Evolutionary conservation across 2,329 filamentous ascomycete genomes (phyloP).

Genomic region (Pestalotiopsis sp.): DNA sequence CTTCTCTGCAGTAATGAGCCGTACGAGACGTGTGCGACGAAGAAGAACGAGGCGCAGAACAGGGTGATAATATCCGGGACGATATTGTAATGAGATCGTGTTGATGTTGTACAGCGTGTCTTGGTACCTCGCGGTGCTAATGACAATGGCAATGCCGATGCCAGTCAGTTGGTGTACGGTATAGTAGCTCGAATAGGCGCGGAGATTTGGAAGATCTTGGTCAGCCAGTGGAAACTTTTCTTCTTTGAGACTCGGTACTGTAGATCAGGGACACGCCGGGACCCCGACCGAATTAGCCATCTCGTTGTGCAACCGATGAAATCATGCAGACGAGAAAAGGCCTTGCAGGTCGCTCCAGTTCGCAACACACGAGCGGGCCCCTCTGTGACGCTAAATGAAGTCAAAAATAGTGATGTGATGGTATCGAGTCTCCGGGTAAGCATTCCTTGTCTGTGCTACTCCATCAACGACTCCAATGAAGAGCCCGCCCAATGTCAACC

Average conservation of each 20-base stretch:
- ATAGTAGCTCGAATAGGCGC: background rate
- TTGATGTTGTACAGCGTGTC: background rate
- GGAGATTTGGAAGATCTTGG: constrained; percentile 16
- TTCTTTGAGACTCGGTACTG: constrained; percentile 21
- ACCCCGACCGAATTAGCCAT: constrained; percentile 24
- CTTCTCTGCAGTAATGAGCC: constrained; percentile 20
- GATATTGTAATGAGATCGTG: constrained; percentile 2
- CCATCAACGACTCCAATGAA: background rate
- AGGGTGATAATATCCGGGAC: constrained; percentile 8
- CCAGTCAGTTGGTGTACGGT: background rate
- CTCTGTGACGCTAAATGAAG: constrained; percentile 1
- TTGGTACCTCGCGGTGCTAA: background rate
- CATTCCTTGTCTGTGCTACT: background rate
- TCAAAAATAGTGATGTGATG: background rate
- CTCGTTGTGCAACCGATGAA: constrained; percentile 8
- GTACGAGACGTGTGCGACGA: constrained; percentile 23
- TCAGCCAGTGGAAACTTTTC: constrained; percentile 14
- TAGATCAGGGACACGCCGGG: constrained; percentile 28
- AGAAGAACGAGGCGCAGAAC: constrained; percentile 21
- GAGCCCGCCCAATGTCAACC: background rate
- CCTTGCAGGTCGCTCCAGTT: background rate
- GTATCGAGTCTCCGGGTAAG: background rate
- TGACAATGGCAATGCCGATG: background rate
- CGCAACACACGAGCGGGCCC: background rate
- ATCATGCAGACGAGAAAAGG: background rate